Evolutionary conservation across 768 basidiomycete species (phyloP).

Genomic region (Erythrobasidium yunnanense): DNA sequence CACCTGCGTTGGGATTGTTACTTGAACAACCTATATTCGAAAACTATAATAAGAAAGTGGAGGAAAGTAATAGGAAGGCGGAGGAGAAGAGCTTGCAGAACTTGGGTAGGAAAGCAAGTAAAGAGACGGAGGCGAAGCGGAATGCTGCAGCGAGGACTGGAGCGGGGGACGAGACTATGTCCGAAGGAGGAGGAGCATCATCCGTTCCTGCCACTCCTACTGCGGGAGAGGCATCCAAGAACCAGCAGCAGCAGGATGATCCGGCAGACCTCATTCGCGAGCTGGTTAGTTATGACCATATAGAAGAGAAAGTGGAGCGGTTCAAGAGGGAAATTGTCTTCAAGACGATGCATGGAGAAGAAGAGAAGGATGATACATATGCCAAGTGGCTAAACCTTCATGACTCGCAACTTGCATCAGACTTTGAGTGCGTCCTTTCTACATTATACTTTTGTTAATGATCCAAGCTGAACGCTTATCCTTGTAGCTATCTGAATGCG

Average conservation of each 20-base stretch:
- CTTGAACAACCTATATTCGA: constrained; percentile 54
- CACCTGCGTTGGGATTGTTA: constrained; percentile 84
- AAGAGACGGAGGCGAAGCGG: too few relatives aligned
- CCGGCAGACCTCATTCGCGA: constrained; percentile 30
- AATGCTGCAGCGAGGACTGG: too few relatives aligned
- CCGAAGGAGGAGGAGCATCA: neutral
- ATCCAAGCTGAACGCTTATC: neutral
- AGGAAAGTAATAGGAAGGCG: constrained; percentile 30
- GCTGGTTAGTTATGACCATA: constrained; percentile 43
- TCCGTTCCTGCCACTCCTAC: neutral
- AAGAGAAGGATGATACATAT: constrained; percentile 62
- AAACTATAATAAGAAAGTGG: constrained; percentile 43
- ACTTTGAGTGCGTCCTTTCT: constrained; percentile 47
- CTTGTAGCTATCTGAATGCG: constrained; percentile 54
- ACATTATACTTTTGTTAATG: neutral
- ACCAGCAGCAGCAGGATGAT: constrained; percentile 46
- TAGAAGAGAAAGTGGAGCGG: constrained; percentile 58
- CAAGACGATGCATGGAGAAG: constrained; percentile 69
- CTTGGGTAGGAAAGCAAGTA: too few relatives aligned
- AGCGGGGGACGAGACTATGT: constrained; percentile 13
- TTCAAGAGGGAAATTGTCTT: constrained; percentile 86
- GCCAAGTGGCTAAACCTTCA: constrained; percentile 71
- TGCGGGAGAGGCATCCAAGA: constrained; percentile 40
- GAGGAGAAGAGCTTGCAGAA: too few relatives aligned
- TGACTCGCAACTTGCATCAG: constrained; percentile 64